These are phyloP conservation scores for Penicillium sp. DNA, from an alignment of 2,329 filamentous ascomycete genomes.

Conservation along the genomic window DNA sequence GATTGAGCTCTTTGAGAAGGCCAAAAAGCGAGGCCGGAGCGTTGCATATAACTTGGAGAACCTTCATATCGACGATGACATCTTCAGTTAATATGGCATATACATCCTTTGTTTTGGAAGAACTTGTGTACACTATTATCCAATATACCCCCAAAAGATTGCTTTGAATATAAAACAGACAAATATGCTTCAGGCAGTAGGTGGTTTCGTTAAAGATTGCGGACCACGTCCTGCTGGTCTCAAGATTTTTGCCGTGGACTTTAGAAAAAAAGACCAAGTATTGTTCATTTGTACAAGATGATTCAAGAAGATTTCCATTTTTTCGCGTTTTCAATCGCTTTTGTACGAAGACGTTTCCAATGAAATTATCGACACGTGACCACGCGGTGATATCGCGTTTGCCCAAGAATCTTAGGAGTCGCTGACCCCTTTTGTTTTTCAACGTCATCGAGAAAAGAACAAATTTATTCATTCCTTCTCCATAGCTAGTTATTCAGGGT, in stretches of 20 bases:
- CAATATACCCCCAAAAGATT: constrained; percentile 1
- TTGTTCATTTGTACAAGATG: no score
- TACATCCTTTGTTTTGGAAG: background rate
- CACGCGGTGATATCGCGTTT: constrained; percentile 30
- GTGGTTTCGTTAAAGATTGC: no score
- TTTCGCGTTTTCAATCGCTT: background rate
- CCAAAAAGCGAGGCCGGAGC: constrained; percentile 32
- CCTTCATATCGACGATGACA: constrained; percentile 30
- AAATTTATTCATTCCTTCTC: background rate
- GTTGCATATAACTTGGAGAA: constrained; percentile 31
- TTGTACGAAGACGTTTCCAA: background rate
- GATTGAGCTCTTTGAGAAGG: constrained; percentile 35
- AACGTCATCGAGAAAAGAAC: background rate
- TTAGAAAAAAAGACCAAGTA: no score
- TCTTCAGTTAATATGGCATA: background rate
- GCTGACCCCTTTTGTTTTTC: background rate
- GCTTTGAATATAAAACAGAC: background rate
- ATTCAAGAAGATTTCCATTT: background rate
- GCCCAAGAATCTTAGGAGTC: constrained; percentile 3
- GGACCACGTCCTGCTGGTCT: no score
- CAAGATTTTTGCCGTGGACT: no score
- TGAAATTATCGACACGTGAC: constrained; percentile 28
- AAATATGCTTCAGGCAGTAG: background rate
- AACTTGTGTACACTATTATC: background rate
- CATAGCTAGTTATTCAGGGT: background rate